Conservation (phyloP, 2,329 filamentous ascomycete genomes). For the Alternaria sp. region DNA sequence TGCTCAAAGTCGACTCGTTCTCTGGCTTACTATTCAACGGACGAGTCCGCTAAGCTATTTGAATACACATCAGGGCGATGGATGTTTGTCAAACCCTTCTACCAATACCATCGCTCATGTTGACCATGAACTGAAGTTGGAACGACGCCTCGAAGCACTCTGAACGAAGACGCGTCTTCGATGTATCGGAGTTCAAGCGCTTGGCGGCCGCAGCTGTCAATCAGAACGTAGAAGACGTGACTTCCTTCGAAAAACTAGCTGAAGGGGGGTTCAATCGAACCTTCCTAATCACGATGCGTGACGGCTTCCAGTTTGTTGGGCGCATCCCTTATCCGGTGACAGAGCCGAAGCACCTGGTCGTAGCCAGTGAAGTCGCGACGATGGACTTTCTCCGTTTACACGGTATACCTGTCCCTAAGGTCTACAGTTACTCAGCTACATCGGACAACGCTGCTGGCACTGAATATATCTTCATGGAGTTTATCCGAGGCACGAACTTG, state of each 20-base stretch:
- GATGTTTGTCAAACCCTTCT: background rate
- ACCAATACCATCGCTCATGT: background rate
- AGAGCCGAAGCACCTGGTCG: conserved; percentile 30
- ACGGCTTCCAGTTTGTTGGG: conserved; percentile 34
- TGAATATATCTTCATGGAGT: conserved; percentile 51
- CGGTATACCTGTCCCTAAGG: conserved; percentile 45
- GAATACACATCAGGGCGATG: background rate
- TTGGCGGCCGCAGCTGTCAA: background rate
- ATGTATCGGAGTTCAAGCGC: background rate
- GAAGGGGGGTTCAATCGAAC: conserved; percentile 36
- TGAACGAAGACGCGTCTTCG: background rate
- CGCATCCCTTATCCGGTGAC: conserved; percentile 33
- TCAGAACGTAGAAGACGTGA: background rate
- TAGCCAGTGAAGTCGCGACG: conserved; percentile 50
- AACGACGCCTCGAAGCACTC: background rate
- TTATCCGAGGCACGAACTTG: conserved; percentile 41
- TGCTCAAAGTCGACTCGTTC: background rate
- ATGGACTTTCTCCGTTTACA: conserved; percentile 42
- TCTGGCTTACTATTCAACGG: background rate
- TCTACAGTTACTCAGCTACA: conserved; percentile 44
- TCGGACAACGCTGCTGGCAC: conserved; percentile 46
- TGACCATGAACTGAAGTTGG: background rate
- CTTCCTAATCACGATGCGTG: conserved; percentile 32
- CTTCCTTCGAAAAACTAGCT: conserved; percentile 23
- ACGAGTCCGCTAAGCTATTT: background rate